phyloP scores from a whole-genome alignment of 1,139 yeast genomes.

The Sugiyamaella novakii region DNA sequence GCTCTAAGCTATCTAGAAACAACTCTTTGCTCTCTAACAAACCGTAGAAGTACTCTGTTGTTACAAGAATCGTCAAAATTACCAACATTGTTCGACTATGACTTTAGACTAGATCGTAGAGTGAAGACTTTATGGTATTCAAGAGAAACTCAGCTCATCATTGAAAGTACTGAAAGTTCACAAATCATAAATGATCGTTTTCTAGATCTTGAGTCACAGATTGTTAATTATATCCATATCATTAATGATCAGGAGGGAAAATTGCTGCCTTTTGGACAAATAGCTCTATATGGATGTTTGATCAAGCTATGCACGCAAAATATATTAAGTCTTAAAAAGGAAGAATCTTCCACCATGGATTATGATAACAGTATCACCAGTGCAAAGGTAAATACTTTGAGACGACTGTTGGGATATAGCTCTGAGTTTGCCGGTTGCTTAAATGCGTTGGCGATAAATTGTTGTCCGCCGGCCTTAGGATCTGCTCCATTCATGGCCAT shows the following conservation, averaged over 20 bases:
- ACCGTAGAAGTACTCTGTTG: conserved; percentile 12
- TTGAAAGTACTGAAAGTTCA: conserved; percentile 3
- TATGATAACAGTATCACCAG: neutral
- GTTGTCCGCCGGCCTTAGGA: conserved; percentile 11
- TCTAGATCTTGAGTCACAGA: conserved; percentile 12
- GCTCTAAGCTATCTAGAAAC: conserved; percentile 12
- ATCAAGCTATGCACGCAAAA: conserved; percentile 17
- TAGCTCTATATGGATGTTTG: conserved; percentile 10
- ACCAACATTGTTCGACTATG: conserved; percentile 10
- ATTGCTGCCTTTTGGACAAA: conserved; percentile 18
- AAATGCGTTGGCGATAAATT: conserved; percentile 1
- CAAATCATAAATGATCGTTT: neutral
- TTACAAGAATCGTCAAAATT: neutral
- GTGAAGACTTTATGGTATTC: conserved; percentile 4
- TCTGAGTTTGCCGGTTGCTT: conserved; percentile 11
- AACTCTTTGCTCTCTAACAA: conserved; percentile 7
- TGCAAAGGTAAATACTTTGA: neutral
- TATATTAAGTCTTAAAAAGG: conserved; percentile 1
- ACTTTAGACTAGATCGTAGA: conserved; percentile 13
- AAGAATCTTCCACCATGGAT: neutral
- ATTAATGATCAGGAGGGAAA: conserved; percentile 17
- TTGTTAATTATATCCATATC: conserved; percentile 6
- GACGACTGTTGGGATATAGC: conserved; percentile 15
- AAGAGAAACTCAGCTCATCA: conserved; percentile 9
- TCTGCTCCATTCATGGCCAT: conserved; percentile 17